Evolutionary conservation across 768 basidiomycete species (phyloP).

Genomic region (Terana coerulea): DNA sequence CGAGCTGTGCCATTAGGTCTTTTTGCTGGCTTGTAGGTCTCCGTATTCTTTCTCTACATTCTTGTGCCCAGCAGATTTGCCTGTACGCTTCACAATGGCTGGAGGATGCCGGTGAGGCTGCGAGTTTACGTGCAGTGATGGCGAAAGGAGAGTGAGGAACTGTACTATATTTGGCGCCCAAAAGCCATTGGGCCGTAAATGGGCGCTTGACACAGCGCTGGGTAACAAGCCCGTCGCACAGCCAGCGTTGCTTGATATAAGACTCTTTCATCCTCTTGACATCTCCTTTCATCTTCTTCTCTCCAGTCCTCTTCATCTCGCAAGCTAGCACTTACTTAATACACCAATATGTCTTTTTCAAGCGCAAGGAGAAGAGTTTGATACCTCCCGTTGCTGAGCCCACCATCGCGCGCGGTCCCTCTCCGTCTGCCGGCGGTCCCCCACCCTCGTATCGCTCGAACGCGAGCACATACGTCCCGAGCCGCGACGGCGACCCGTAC

Average conservation of each 20-base stretch:
- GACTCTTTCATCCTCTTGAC: neutral
- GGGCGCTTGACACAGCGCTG: too few relatives aligned
- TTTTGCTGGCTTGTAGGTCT: too few relatives aligned
- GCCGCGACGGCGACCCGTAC: constrained; percentile 65
- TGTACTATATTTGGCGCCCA: too few relatives aligned
- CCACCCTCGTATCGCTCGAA: constrained; percentile 39
- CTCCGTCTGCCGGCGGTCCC: constrained; percentile 35
- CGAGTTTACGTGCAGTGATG: too few relatives aligned
- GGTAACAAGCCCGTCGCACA: constrained; percentile 11
- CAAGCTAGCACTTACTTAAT: neutral
- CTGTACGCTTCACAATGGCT: neutral
- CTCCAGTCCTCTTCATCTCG: neutral
- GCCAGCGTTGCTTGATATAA: constrained; percentile 4
- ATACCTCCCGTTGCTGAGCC: constrained; percentile 63
- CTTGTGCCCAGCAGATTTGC: too few relatives aligned
- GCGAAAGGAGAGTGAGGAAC: too few relatives aligned
- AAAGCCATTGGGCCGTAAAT: too few relatives aligned
- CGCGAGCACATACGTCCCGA: constrained; percentile 62
- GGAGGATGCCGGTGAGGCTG: too few relatives aligned
- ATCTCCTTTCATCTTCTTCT: neutral
- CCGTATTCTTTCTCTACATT: too few relatives aligned
- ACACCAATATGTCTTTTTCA: constrained; percentile 60
- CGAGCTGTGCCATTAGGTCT: too few relatives aligned
- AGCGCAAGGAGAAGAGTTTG: constrained; percentile 55
- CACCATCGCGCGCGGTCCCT: constrained; percentile 25